Base-by-base conservation (phyloP, 129 eudicot genomes). In the Centella asiatica region DNA sequence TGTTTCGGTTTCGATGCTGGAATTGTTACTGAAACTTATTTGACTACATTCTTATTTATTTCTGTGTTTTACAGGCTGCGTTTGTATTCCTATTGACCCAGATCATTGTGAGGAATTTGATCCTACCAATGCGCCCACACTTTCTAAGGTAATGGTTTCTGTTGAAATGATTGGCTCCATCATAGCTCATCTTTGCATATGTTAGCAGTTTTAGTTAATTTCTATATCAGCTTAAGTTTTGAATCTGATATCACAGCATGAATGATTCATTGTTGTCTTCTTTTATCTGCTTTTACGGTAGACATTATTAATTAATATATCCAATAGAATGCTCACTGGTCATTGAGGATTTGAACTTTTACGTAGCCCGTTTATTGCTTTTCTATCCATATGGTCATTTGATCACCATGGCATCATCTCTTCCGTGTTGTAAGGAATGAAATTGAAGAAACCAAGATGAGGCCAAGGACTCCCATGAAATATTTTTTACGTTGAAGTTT, bases 1-100 rank as follows among this genome's bases (percentile, higher is more conserved):
- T n/a, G n/a, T n/a, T 15, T 2, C 24, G 6, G 28, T 15, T 24
- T 13, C n/a, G 28, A 13, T 19, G 18, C 20, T 24, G 51, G n/a
- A n/a, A n/a, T n/a, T n/a, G n/a, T n/a, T n/a, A n/a, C n/a, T n/a
- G n/a, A n/a, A n/a, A n/a, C n/a, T n/a, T n/a, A n/a, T n/a, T n/a
- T n/a, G n/a, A n/a, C n/a, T n/a, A n/a, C n/a, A n/a, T n/a, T n/a
- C n/a, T n/a, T 48, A 57, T 29, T 64, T 27, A 49, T 47, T 8
- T 40, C 12, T 42, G n/a, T 54, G 44, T 46, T 76, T 22, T 53
- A 19, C 63, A 92, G 96, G 96, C 23, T 88, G 95, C 57, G 96
- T 92, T 62, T 92, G 99, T 74, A 76, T 92, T 58, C 99, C 99
- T 14, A 87, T 92, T 49, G 76, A 92, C 77, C 99, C 96, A 15